phyloP scores from a whole-genome alignment of 2,329 filamentous ascomycete species.

The Coniochaeta sp. region DNA sequence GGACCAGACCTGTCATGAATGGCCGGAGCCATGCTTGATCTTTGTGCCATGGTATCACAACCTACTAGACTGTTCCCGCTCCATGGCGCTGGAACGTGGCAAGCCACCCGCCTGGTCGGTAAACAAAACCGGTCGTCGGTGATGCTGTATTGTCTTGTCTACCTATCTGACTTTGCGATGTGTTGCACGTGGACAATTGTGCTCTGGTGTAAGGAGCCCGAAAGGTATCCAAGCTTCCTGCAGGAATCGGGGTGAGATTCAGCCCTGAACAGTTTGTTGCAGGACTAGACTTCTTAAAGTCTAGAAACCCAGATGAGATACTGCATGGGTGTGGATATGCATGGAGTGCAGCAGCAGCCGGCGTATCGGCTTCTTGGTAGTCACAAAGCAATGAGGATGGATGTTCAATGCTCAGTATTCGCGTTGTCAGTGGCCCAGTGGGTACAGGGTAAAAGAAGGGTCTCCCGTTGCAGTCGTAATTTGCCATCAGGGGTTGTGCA shows the following conservation, averaged over 20 bases:
- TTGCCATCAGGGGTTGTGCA: background rate
- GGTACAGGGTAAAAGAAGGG: background rate
- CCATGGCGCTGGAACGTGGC: background rate
- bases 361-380: background rate
- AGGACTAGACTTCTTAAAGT: too few relatives aligned
- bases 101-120: background rate
- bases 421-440: too few relatives aligned
- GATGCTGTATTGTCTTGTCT: background rate
- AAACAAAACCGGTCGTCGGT: background rate
- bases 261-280: background rate
- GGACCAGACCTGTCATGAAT: background rate
- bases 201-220: background rate
- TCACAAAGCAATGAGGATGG: too few relatives aligned
- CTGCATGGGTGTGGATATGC: too few relatives aligned
- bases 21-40: background rate
- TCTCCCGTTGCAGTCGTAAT: too few relatives aligned
- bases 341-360: too few relatives aligned
- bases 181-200: background rate
- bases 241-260: background rate
- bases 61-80: background rate
- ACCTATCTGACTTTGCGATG: background rate
- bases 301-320: too few relatives aligned
- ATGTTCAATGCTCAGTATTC: too few relatives aligned
- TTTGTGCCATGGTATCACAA: background rate
- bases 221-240: background rate